Evolutionary conservation across 148 eudicot species (phyloP).

Genomic region (Suaeda aralocaspica): DNA sequence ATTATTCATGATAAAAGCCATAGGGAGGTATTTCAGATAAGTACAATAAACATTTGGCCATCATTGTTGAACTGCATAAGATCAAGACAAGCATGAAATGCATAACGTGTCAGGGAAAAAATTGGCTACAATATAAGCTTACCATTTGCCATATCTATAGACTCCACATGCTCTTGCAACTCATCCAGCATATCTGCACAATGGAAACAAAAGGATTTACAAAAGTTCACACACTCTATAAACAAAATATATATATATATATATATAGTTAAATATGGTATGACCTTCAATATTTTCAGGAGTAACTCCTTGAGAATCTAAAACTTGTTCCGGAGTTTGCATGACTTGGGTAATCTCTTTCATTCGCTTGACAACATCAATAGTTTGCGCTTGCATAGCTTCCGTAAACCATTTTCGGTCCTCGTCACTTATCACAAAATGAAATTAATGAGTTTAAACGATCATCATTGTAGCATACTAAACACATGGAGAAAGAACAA

Average conservation of each 20-base stretch:
- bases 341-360: conserved; percentile 90
- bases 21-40: no score
- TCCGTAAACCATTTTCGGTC: conserved; percentile 96
- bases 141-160: conserved; percentile 98
- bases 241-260: background rate
- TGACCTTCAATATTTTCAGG: conserved; percentile 79
- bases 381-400: conserved; percentile 89
- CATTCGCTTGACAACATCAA: conserved; percentile 85
- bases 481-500: background rate
- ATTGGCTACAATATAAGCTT: conserved; percentile 12
- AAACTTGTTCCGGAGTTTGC: conserved; percentile 81
- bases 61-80: background rate
- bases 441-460: background rate
- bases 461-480: background rate
- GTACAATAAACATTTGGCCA: no score
- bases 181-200: conserved; percentile 82
- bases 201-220: background rate
- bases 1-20: no score
- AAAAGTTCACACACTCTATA: background rate
- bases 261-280: background rate
- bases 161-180: conserved; percentile 96
- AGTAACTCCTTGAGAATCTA: conserved; percentile 86
- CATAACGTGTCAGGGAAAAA: background rate
- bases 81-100: background rate
- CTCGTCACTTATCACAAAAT: conserved; percentile 53